Evolutionary conservation across 345 rosid genomes (phyloP).

Genomic region (Salix brachista): DNA sequence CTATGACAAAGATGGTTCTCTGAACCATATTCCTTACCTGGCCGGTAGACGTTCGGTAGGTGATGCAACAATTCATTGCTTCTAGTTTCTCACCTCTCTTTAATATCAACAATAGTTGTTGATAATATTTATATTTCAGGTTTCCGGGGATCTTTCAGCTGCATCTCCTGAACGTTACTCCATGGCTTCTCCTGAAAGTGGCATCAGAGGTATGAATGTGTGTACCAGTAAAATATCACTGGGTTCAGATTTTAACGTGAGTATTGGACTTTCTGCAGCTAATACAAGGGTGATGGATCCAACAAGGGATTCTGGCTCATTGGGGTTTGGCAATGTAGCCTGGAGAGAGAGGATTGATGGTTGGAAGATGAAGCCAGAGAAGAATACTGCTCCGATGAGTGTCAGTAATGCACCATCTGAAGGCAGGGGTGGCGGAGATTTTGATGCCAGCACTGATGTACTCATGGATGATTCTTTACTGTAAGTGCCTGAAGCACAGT

Average conservation of each 20-base stretch:
- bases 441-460: slow-evolving; percentile 34
- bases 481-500: slow-evolving; percentile 15
- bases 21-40: slow-evolving; percentile 28
- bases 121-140: slow-evolving; percentile 13
- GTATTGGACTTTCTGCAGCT: slow-evolving; percentile 16
- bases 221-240: not conserved
- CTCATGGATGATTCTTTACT: slow-evolving; percentile 32
- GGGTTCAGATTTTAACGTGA: not conserved
- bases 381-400: slow-evolving; percentile 31
- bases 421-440: slow-evolving; percentile 31
- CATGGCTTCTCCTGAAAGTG: slow-evolving; percentile 35
- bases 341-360: slow-evolving; percentile 44
- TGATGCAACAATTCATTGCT: not conserved
- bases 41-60: slow-evolving; percentile 31
- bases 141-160: slow-evolving; percentile 38
- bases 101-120: not conserved
- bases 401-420: slow-evolving; percentile 36
- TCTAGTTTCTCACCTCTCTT: not conserved
- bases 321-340: slow-evolving; percentile 36
- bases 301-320: slow-evolving; percentile 23
- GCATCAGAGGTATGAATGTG: slow-evolving; percentile 26
- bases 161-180: slow-evolving; percentile 39
- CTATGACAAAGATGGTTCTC: slow-evolving; percentile 31
- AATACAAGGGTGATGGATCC: slow-evolving; percentile 26
- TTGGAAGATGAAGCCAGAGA: slow-evolving; percentile 39